Evolutionary conservation across 176 grass and related monocot species (phyloP).

Genomic region (Secale cereale): DNA sequence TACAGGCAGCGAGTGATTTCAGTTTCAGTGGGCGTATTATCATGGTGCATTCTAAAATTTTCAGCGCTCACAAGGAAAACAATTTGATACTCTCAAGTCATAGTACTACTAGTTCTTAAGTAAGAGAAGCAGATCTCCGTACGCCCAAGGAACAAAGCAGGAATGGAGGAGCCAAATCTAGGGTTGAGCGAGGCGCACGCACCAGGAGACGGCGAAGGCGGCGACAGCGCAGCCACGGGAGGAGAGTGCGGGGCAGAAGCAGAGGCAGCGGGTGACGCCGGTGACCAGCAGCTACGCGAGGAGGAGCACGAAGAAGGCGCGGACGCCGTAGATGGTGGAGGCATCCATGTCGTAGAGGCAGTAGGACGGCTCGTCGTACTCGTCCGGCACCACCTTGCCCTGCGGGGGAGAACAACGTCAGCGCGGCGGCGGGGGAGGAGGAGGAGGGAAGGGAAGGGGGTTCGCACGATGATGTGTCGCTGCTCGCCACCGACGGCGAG

Average conservation of each 20-base stretch:
- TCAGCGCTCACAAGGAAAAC: too few relatives aligned
- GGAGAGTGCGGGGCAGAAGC: slow-evolving; percentile 50
- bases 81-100: too few relatives aligned
- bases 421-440: too few relatives aligned
- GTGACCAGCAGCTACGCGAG: slow-evolving; percentile 49
- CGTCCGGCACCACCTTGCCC: slow-evolving; percentile 88
- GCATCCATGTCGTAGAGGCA: slow-evolving; percentile 81
- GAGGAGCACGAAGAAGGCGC: slow-evolving; percentile 80
- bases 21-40: too few relatives aligned
- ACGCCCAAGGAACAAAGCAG: background rate
- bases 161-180: slow-evolving; percentile 7
- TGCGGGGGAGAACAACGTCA: background rate
- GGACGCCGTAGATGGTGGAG: slow-evolving; percentile 80
- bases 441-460: too few relatives aligned
- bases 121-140: background rate
- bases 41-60: too few relatives aligned
- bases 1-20: too few relatives aligned
- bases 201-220: slow-evolving; percentile 76
- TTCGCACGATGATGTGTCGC: slow-evolving; percentile 71
- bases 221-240: slow-evolving; percentile 55
- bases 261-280: slow-evolving; percentile 72
- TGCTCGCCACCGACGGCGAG: slow-evolving; percentile 88
- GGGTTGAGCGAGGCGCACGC: slow-evolving; percentile 20
- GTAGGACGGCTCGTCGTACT: slow-evolving; percentile 82
- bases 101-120: too few relatives aligned